phyloP scores from a whole-genome alignment of 306 rosid genomes.

The Trifolium pratense region DNA sequence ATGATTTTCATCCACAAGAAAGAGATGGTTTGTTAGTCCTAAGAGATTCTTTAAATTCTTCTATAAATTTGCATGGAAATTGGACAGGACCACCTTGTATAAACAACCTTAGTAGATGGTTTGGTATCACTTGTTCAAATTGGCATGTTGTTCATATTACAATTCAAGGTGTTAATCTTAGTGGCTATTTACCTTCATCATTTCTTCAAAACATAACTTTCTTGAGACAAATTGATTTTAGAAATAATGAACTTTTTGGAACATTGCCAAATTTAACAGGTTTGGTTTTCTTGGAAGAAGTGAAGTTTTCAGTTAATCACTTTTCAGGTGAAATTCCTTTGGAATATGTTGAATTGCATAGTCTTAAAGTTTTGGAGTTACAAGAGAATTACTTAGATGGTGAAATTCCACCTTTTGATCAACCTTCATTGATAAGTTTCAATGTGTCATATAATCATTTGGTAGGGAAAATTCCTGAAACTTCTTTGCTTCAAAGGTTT shows the following conservation, averaged over 20 bases:
- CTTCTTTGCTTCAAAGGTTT: conserved; percentile 55
- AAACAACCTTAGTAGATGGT: conserved; percentile 57
- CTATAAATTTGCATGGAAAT: conserved; percentile 55
- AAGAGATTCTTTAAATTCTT: conserved; percentile 62
- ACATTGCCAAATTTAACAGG: conserved; percentile 54
- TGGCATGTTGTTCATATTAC: conserved; percentile 63
- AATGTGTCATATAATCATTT: conserved; percentile 69
- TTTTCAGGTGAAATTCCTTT: conserved; percentile 58
- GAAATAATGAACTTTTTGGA: conserved; percentile 65
- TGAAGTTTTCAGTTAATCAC: conserved; percentile 49
- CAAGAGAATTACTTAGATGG: conserved; percentile 56
- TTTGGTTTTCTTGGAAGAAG: conserved; percentile 53
- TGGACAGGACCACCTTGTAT: conserved; percentile 84
- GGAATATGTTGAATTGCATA: conserved; percentile 50
- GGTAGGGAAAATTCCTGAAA: conserved; percentile 61
- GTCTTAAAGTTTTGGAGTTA: conserved; percentile 50
- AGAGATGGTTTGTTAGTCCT: conserved; percentile 61
- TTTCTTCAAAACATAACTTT: conserved; percentile 56
- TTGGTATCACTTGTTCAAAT: conserved; percentile 62
- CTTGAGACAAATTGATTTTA: conserved; percentile 53
- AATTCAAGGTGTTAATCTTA: conserved; percentile 58
- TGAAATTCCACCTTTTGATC: conserved; percentile 66
- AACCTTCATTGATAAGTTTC: conserved; percentile 53
- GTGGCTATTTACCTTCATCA: conserved; percentile 56
- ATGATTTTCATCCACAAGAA: conserved; percentile 55